Conservation (phyloP, 208 protist species). For the Crithidia expoeki region DNA sequence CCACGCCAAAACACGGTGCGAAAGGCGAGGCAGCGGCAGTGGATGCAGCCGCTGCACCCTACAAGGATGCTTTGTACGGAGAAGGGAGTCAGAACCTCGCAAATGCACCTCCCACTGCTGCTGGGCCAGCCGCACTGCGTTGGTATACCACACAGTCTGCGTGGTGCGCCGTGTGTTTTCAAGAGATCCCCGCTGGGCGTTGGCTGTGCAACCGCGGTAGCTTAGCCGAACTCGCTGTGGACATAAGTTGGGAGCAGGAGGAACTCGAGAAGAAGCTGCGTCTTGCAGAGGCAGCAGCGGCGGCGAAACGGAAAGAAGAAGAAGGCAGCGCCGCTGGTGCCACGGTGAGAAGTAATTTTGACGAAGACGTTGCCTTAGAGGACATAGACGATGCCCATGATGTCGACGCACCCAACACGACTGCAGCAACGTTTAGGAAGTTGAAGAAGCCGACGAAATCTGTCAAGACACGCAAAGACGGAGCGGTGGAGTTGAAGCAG, state of each 20-base stretch:
- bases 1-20: slow-evolving; percentile 10
- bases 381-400: background rate
- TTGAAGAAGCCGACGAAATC: slow-evolving; percentile 65
- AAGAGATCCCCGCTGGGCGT: slow-evolving; percentile 44
- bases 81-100: background rate
- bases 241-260: slow-evolving; percentile 43
- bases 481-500: slow-evolving; percentile 46
- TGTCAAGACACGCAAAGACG: slow-evolving; percentile 52
- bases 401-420: background rate
- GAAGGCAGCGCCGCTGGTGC: background rate
- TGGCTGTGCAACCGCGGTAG: slow-evolving; percentile 54
- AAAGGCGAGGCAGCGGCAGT: background rate
- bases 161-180: slow-evolving; percentile 57
- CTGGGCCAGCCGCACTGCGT: slow-evolving; percentile 2
- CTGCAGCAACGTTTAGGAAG: slow-evolving; percentile 17
- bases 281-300: background rate
- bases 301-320: background rate
- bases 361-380: slow-evolving; percentile 1
- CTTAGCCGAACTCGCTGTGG: slow-evolving; percentile 48
- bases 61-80: slow-evolving; percentile 10
- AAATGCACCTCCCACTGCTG: background rate
- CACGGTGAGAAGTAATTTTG: background rate
- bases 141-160: slow-evolving; percentile 38
- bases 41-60: background rate
- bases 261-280: slow-evolving; percentile 22